Base-by-base conservation (phyloP, 352 stramenopile species). In the Phytopythium aichiense region DNA sequence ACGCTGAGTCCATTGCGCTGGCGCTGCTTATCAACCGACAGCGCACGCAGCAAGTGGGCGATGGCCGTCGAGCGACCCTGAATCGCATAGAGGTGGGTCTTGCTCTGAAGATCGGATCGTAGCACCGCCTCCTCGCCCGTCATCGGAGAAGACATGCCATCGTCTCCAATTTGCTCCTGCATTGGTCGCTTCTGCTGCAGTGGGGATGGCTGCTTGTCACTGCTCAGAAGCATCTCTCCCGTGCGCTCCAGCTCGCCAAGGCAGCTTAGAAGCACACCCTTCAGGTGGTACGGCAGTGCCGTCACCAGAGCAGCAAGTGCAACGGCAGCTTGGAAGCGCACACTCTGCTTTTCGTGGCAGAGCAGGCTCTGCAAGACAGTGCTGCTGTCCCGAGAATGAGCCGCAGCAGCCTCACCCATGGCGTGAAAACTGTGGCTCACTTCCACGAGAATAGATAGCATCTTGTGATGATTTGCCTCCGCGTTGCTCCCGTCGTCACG, bases 1-100 rank as follows among this genome's bases (percentile, higher is more conserved):
- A 88, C 70, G 9, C 79, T 82, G 56, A 93, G 68, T 0, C 78
- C 81, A 31, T 65, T 67, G 53, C n/a, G 15, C n/a, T 49, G 13
- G 53, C n/a, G 35, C 49, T 74, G 79, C 7, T 60, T 63, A 18
- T 77, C 64, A 30, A 86, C 60, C 50, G 74, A 77, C 13, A 83
- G 69, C 4, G 77, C 76, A 12, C 79, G 73, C 57, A 90, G 60
- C 48, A 90, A 82, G 58, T 90, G 81, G 0, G 79, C 72, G 56
- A 95, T 86, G 22, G 84, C 83, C 0, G 78, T 69, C 0, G 81
- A 87, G 62, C 73, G 74, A 28, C 87, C 87, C 69, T 95, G 87
- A 53, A 95, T 74, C 18, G 80, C 73, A 63, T 94, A 95, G 25
- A 95, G 58, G 30, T 89, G 72, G 13, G 71, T 67, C 59, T 91